Evolutionary conservation across 1,139 yeast genomes (phyloP).

Genomic region (Spencermartinsiella ligniputridi): DNA sequence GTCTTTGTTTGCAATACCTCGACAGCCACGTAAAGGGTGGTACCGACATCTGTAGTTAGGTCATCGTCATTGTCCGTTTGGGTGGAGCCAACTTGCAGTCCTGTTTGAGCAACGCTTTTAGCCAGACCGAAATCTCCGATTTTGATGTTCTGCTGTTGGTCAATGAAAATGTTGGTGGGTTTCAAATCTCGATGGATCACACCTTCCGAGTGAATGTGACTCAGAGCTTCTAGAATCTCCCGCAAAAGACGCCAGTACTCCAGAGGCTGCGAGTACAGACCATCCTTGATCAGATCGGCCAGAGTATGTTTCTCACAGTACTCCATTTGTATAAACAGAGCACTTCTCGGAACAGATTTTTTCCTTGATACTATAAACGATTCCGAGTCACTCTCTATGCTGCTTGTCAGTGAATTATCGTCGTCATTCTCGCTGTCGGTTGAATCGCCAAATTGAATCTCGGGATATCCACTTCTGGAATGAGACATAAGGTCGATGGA

Average conservation of each 20-base stretch:
- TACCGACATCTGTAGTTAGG: conserved; percentile 87
- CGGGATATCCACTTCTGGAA: conserved; percentile 23
- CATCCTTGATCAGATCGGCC: conserved; percentile 75
- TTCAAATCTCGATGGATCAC: conserved; percentile 93
- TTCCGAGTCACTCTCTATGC: conserved; percentile 21
- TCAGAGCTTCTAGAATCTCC: conserved; percentile 84
- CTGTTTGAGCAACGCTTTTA: conserved; percentile 48
- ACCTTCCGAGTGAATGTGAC: conserved; percentile 89
- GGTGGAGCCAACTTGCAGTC: conserved; percentile 37
- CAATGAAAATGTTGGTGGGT: conserved; percentile 94
- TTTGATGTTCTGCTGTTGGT: conserved; percentile 79
- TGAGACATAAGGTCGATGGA: conserved; percentile 31
- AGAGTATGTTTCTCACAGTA: conserved; percentile 94
- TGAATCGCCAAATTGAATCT: conserved; percentile 29
- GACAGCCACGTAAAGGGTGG: conserved; percentile 85
- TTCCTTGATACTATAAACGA: conserved; percentile 6
- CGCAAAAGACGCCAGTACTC: conserved; percentile 89
- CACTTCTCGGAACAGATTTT: conserved; percentile 37
- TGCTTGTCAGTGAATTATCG: conserved; percentile 19
- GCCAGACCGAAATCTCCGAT: conserved; percentile 98
- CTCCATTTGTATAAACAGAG: conserved; percentile 89
- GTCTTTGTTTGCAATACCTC: conserved; percentile 56
- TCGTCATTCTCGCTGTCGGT: conserved; percentile 19
- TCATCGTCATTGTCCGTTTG: conserved; percentile 49
- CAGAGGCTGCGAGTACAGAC: conserved; percentile 63